phyloP scores from a whole-genome alignment of 805 yeast genomes.

The Ogataea saltuana region DNA sequence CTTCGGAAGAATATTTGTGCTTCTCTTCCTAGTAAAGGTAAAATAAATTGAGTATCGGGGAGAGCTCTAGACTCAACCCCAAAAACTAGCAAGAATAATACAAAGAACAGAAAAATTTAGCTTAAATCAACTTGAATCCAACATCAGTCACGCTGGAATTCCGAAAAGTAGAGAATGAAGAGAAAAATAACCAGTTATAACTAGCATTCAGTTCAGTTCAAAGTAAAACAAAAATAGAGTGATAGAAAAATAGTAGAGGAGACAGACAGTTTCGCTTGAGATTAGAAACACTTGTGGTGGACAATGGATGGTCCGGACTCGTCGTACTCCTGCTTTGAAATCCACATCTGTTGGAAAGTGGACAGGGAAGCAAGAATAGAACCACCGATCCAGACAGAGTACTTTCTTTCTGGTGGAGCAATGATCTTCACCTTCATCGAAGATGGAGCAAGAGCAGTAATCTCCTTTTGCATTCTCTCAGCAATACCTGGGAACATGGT shows the following conservation, averaged over 20 bases:
- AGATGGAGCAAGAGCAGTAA: slow-evolving; percentile 98
- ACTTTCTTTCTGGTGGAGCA: slow-evolving; percentile 99
- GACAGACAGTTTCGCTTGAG: slow-evolving; percentile 5
- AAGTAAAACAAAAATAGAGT: slow-evolving; percentile 6
- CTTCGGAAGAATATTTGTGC: no score
- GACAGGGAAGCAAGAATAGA: slow-evolving; percentile 97
- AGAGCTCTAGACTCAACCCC: no score
- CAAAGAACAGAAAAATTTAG: slow-evolving; percentile 4
- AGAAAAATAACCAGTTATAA: slow-evolving; percentile 4
- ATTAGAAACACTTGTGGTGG: slow-evolving; percentile 91
- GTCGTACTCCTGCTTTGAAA: slow-evolving; percentile 99
- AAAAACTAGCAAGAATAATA: slow-evolving; percentile 7
- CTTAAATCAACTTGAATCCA: neutral
- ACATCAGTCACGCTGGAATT: no score
- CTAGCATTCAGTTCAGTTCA: slow-evolving; percentile 7
- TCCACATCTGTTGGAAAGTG: slow-evolving; percentile 99
- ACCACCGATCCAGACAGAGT: slow-evolving; percentile 99
- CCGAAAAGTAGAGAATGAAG: slow-evolving; percentile 1
- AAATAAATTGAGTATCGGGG: no score
- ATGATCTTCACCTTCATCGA: slow-evolving; percentile 99
- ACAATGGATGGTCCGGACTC: slow-evolving; percentile 99
- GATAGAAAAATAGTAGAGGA: slow-evolving; percentile 6
- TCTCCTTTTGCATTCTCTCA: slow-evolving; percentile 99
- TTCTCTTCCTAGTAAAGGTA: no score
- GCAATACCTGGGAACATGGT: slow-evolving; percentile 99